phyloP scores from a whole-genome alignment of 805 yeast genomes.

The Cyberlindnera maritima region DNA sequence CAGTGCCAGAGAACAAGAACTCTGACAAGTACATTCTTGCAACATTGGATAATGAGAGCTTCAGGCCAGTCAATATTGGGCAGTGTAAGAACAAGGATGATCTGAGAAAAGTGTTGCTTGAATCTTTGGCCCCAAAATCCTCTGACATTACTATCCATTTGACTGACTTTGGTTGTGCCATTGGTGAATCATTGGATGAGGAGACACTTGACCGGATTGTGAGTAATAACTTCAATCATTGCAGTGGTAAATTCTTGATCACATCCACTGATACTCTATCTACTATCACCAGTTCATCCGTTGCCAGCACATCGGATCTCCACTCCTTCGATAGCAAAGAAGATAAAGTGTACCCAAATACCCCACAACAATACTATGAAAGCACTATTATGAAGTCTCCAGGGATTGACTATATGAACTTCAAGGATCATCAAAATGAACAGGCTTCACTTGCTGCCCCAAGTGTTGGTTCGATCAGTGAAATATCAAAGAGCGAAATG shows the following conservation, averaged over 20 bases:
- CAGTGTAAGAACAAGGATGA: slow-evolving; percentile 29
- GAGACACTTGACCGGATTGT: slow-evolving; percentile 39
- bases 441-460: slow-evolving; percentile 5
- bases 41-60: slow-evolving; percentile 61
- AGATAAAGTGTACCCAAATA: slow-evolving; percentile 50
- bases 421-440: slow-evolving; percentile 39
- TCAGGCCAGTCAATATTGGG: slow-evolving; percentile 46
- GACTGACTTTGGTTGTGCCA: slow-evolving; percentile 64
- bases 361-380: slow-evolving; percentile 66
- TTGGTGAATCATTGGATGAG: slow-evolving; percentile 57
- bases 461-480: not conserved
- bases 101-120: slow-evolving; percentile 40
- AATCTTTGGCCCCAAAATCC: slow-evolving; percentile 31
- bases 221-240: slow-evolving; percentile 31
- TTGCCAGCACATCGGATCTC: slow-evolving; percentile 46
- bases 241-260: slow-evolving; percentile 34
- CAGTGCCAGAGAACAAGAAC: slow-evolving; percentile 30
- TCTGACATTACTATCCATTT: slow-evolving; percentile 44
- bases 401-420: slow-evolving; percentile 50
- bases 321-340: slow-evolving; percentile 50
- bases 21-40: slow-evolving; percentile 46
- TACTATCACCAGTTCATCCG: slow-evolving; percentile 37
- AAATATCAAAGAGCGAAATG: slow-evolving; percentile 1
- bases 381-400: slow-evolving; percentile 35
- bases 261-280: slow-evolving; percentile 35